These are phyloP conservation scores for Thozetella sp. DNA, from an alignment of 495 filamentous ascomycete species.

Conservation along the genomic window DNA sequence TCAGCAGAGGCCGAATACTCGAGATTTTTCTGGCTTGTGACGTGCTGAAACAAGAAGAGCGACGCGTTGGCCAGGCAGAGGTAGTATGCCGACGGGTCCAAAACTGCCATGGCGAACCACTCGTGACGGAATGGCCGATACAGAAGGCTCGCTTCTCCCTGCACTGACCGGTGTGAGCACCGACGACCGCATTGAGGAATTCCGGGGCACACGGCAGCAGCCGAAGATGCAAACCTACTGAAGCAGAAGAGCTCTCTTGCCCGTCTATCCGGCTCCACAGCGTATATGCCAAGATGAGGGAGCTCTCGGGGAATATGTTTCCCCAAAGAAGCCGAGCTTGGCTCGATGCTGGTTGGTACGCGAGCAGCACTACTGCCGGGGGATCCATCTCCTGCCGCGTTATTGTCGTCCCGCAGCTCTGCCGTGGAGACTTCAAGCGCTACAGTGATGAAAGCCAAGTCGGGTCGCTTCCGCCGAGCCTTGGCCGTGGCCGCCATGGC, in stretches of 20 bases:
- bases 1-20: background rate
- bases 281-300: background rate
- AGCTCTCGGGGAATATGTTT: background rate
- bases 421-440: background rate
- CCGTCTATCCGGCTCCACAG: background rate
- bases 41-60: background rate
- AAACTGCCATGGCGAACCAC: background rate
- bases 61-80: background rate
- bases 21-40: background rate
- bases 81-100: background rate
- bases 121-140: background rate
- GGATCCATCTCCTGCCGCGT: background rate
- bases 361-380: background rate
- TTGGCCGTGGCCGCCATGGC: background rate
- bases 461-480: background rate
- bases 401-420: background rate
- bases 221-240: background rate
- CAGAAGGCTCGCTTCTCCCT: background rate
- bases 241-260: background rate
- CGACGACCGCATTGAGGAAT: too few species aligned
- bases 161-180: too few species aligned
- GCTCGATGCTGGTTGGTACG: background rate
- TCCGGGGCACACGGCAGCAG: too few species aligned
- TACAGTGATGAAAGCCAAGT: background rate
- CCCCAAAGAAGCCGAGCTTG: background rate